Evolutionary conservation across 225 moss, liverwort and hornwort genomes (phyloP).

Genomic region (Neckera pumila): DNA sequence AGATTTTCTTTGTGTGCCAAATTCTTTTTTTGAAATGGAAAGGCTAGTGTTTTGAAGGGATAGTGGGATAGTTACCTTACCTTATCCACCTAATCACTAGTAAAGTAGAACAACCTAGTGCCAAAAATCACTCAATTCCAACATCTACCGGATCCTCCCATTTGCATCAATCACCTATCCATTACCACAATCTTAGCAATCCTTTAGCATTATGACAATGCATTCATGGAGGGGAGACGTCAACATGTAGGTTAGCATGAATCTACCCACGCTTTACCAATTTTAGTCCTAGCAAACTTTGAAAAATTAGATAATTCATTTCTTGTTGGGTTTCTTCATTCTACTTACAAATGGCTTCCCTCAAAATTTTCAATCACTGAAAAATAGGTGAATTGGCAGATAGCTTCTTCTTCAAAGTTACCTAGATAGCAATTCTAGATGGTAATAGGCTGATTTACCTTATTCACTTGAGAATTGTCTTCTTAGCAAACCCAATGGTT

Average conservation of each 20-base stretch:
- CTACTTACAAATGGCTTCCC: background rate
- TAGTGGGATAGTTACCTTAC: background rate
- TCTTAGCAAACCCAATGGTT: background rate
- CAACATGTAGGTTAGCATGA: background rate
- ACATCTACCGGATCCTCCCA: background rate
- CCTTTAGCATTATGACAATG: background rate
- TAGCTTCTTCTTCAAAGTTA: background rate
- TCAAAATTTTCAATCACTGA: background rate
- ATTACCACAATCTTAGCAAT: background rate
- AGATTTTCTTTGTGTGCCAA: too few species aligned
- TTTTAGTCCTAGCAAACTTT: background rate
- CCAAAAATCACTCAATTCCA: background rate
- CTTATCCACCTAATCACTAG: too few species aligned
- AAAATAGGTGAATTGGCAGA: background rate
- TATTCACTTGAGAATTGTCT: background rate
- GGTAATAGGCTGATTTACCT: background rate
- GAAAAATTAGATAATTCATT: background rate
- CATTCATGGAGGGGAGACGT: background rate
- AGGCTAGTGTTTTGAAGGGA: background rate
- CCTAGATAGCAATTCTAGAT: background rate
- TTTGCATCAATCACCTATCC: too few species aligned
- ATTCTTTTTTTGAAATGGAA: fast-evolving
- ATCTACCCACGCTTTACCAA: background rate
- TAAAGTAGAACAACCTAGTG: too few species aligned
- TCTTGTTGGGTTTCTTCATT: background rate